These are phyloP conservation scores for Metschnikowia vanudenii DNA, from an alignment of 805 yeast genomes.

Conservation along the genomic window DNA sequence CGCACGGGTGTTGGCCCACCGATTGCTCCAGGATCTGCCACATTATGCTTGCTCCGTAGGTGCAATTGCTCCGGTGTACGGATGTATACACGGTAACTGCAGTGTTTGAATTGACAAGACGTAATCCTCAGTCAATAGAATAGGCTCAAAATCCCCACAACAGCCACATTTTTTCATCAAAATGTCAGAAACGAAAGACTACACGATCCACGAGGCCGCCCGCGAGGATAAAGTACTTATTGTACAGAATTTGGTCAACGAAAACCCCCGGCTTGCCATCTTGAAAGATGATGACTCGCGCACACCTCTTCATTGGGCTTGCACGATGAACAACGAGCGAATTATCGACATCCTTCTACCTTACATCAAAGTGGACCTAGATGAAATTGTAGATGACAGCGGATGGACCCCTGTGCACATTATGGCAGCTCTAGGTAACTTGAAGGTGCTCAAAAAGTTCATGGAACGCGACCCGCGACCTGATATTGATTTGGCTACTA, in stretches of 20 bases:
- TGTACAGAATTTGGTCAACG: constrained; percentile 50
- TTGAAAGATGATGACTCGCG: constrained; percentile 69
- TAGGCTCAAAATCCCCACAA: no score
- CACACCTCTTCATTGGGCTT: constrained; percentile 88
- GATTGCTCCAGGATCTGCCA: neutral
- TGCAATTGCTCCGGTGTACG: constrained; percentile 9
- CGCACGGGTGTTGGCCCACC: neutral
- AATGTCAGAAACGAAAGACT: constrained; percentile 5
- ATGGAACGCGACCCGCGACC: constrained; percentile 49
- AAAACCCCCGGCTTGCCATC: constrained; percentile 48
- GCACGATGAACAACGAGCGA: constrained; percentile 55
- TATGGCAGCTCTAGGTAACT: constrained; percentile 71
- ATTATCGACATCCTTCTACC: constrained; percentile 45
- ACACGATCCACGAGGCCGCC: constrained; percentile 59
- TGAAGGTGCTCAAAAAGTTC: constrained; percentile 50
- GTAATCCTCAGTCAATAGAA: neutral
- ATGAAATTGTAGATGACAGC: constrained; percentile 64
- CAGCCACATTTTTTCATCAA: neutral
- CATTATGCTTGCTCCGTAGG: neutral
- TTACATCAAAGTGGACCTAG: constrained; percentile 51
- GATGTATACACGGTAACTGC: neutral
- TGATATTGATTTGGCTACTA: constrained; percentile 51
- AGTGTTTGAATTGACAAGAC: neutral
- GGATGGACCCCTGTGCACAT: constrained; percentile 92
- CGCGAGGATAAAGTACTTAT: constrained; percentile 54